Evolutionary conservation across 2,329 filamentous ascomycete species (phyloP).

Genomic region (Bertia moriformis): DNA sequence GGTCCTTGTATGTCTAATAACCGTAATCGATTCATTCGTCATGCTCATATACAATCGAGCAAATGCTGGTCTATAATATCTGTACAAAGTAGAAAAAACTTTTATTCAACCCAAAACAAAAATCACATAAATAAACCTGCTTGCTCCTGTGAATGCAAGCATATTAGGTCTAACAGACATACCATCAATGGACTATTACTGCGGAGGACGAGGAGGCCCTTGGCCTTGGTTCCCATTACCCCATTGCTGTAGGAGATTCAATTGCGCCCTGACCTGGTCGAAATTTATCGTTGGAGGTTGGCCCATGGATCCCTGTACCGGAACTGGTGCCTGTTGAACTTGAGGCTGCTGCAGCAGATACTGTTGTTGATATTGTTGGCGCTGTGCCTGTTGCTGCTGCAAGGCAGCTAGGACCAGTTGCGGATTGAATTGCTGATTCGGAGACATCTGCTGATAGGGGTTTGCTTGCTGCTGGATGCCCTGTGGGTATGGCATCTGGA

Average conservation of each 20-base stretch:
- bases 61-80: too few relatives aligned
- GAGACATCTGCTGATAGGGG: neutral
- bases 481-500: neutral
- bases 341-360: constrained; percentile 7
- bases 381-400: constrained; percentile 1
- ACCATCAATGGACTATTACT: too few relatives aligned
- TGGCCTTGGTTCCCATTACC: neutral
- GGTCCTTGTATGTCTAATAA: too few relatives aligned
- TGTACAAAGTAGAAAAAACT: too few relatives aligned
- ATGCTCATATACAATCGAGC: too few relatives aligned
- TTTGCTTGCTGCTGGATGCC: neutral
- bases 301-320: too few relatives aligned
- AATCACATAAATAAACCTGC: too few relatives aligned
- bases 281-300: neutral
- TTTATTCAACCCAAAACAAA: too few relatives aligned
- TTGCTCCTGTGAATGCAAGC: too few relatives aligned
- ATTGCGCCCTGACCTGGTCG: neutral
- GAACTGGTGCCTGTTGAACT: neutral
- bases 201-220: neutral
- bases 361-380: neutral
- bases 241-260: neutral
- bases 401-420: neutral
- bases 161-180: too few relatives aligned
- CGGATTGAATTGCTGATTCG: neutral
- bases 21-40: too few relatives aligned